Base-by-base conservation (phyloP, 257 asterid genomes). In the Petunia secreta region DNA sequence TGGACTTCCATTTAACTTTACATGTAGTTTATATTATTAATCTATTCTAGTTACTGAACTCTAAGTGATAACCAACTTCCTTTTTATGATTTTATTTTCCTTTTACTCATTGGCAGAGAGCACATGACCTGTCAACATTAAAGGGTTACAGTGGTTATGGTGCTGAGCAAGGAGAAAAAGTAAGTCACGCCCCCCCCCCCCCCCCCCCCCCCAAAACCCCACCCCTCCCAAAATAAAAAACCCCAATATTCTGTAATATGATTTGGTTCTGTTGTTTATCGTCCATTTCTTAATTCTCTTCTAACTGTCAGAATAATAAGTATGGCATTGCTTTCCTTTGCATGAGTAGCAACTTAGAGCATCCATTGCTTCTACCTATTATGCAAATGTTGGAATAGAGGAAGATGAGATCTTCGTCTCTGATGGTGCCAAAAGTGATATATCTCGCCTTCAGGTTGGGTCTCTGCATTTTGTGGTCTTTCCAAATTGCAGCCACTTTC, bases 391-490 rank as follows among this genome's bases (percentile, higher is more conserved):
- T 84, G 99, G 97, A 80, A 85, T 94, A 60, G 97, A 90, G 79
- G 97, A 86, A 86, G 92, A 89, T 82, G 99, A 96, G 88, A 90
- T 96, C 79, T 96, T 96, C 77, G 98, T 94, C 54, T 96, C 99
- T 16, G 98, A 96, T 89, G 99, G 99, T 57, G 99, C 99, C 55
- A 96, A 96, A 84, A 94, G 99, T 85, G 99, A 96, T 85, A 94
- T 96, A 87, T 96, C 98, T 75, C 94, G 98, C 81, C 94, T 94
- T 79, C 98, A 96, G 97, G 99, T 96, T 75, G 78, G 81, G 16
- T 64, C 46, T 50, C 78, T 73, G 36, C 43, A 73, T 73, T 13
- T 34, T 34, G 2, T 13, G 46, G 14, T 38, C 44, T 50, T 50
- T 25, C 50, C 44, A 71, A 16, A 44, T 58, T 55, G 40, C 8